These are phyloP conservation scores for Sporisorium iseilematis-ciliati DNA, from an alignment of 1,284 basidiomycete species.

Conservation along the genomic window DNA sequence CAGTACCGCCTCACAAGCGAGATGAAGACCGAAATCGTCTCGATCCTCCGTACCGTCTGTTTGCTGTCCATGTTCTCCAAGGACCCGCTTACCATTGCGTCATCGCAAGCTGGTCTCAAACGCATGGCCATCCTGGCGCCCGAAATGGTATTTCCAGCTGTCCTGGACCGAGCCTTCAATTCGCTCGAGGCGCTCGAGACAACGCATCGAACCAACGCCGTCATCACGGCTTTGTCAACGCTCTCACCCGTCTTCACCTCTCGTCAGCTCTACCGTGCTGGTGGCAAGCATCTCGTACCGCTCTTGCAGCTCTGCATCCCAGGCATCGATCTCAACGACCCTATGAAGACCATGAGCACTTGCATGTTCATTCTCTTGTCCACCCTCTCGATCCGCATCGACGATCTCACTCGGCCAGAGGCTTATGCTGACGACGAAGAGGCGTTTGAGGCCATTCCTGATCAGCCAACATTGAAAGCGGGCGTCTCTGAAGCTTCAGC, in stretches of 20 bases:
- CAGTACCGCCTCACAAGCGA: constrained; percentile 80
- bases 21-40: constrained; percentile 87
- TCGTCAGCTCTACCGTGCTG: constrained; percentile 81
- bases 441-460: constrained; percentile 19
- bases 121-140: constrained; percentile 86
- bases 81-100: constrained; percentile 72
- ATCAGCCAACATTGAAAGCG: constrained; percentile 47
- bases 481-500: constrained; percentile 19
- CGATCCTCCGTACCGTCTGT: constrained; percentile 85
- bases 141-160: constrained; percentile 86
- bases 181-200: constrained; percentile 79
- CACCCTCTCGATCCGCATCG: constrained; percentile 84
- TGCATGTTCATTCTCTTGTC: constrained; percentile 83
- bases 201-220: constrained; percentile 72
- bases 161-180: constrained; percentile 90
- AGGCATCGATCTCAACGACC: constrained; percentile 94
- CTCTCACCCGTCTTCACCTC: constrained; percentile 83
- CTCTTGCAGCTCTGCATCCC: constrained; percentile 90
- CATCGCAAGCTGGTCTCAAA: constrained; percentile 73
- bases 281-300: constrained; percentile 88
- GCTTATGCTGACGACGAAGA: constrained; percentile 49
- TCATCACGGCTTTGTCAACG: constrained; percentile 86
- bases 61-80: constrained; percentile 96
- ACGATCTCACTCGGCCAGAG: constrained; percentile 76
- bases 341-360: constrained; percentile 83